Base-by-base conservation (phyloP, 2,329 filamentous ascomycete genomes). In the Penicillium sp. region DNA sequence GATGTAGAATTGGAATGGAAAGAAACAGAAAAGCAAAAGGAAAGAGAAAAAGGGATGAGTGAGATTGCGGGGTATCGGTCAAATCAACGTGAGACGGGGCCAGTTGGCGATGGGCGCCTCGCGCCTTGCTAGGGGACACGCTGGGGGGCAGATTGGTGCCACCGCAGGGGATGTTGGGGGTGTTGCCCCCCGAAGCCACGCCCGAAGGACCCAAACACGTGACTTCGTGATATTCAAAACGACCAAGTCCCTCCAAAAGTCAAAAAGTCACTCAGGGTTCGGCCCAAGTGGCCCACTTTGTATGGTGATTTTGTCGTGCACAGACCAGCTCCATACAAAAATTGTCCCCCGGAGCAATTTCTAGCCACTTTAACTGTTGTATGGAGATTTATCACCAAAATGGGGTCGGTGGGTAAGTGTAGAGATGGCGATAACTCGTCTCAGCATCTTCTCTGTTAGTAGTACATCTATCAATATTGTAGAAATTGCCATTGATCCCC, bases 321-420 rank as follows among this genome's bases (percentile, higher is more conserved):
- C 50, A 10, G 16, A 29, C 31, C 39, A 44, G 1, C 9, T 10
- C 39, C 40, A 45, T 52, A 45, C 16, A 34, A 52, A 45, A 52
- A 52, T 34, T 41, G 40, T 52, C 40, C 50, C 39, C 50, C 40
- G 10, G 29, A 27, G 31, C 39, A 52, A 13, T 52, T 45, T 45
- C 50, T 45, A 34, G 50, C 27, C 50, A 44, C 29, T n/a, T 52
- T 13, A 11, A 45, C 40, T 52, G 50, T 6, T 36, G 16, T 41
- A 4, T 27, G 27, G 4, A 31, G 1, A 21, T 44, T 25, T n/a
- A 27, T 0, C 16, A 10, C 16, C 21, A 4, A 45, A 44, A 25
- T 23, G 8, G 11, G 39, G 39, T 51, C 39, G 49, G 50, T 52
- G 29, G 33, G 40, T 52, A 44, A 45, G 16, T 45, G 29, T 52